Base-by-base conservation (phyloP, 495 filamentous ascomycete species). In the Jackrogersella minutella region DNA sequence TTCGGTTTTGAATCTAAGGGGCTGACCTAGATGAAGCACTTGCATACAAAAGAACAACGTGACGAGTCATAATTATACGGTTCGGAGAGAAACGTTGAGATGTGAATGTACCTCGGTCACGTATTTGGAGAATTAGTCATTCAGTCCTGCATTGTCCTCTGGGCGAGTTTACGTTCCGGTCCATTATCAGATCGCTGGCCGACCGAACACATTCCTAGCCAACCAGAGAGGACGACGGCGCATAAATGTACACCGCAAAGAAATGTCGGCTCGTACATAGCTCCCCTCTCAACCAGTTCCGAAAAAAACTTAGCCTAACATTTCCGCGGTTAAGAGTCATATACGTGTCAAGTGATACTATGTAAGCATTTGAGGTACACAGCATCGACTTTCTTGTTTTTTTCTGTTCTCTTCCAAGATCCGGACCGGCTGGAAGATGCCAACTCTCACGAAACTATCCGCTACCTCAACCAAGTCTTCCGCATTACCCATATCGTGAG, bases 21-120 rank as follows among this genome's bases (percentile, higher is more conserved):
- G 21, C 21, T 19, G 30, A 49, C 40, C 28, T 28, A 4, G 19
- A 60, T 24, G 34, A 51, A 21, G 11, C 30, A 46, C 59, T 30
- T 47, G 50, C 50, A 55, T 56, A n/a, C 8, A 41, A n/a, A 49
- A 14, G 16, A 50, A 37, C 7, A 26, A 46, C 3, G 17, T 50
- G 60, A 64, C 50, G 31, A 17, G 53, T 65, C 62, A 58, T 39
- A n/a, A 14, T 21, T 26, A 3, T 30, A 30, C 58, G 13, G 22
- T 21, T 40, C 31, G 31, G 33, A 34, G 8, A 46, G 19, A 54
- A 21, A 8, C 7, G 17, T 58, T 16, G 16, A 30, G 28, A n/a
- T n/a, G n/a, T n/a, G n/a, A n/a, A n/a, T n/a, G 14, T 21, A 19
- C 36, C 33, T 47, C 51, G 39, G 43, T 30, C 28, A 34, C 26